Conservation (phyloP, 306 rosid species). For the Echinosophora koreensis region DNA sequence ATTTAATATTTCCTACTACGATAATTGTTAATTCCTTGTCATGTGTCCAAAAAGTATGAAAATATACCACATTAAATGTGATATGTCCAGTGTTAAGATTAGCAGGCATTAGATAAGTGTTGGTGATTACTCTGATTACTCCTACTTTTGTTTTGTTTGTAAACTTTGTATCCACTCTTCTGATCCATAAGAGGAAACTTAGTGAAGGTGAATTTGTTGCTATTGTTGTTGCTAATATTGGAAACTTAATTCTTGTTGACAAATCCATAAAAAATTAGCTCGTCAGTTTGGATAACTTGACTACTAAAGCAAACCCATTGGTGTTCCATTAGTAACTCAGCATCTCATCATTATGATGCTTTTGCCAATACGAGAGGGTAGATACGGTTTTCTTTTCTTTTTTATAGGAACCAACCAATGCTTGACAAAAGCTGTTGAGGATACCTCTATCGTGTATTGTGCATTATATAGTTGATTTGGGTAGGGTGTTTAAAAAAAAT, state of each 20-base stretch:
- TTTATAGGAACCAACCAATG: neutral
- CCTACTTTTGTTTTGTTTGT: conserved; percentile 24
- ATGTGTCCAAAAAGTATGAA: conserved; percentile 6
- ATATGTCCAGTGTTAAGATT: neutral
- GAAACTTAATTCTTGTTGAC: conserved; percentile 27
- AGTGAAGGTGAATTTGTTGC: neutral
- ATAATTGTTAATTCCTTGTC: neutral
- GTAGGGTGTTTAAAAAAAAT: neutral
- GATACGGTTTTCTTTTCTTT: neutral
- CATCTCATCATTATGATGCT: neutral
- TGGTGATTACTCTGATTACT: conserved; percentile 33
- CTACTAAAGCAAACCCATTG: conserved; percentile 13
- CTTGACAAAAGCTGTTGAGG: conserved; percentile 2
- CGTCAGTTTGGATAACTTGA: conserved; percentile 15
- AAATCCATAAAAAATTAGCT: neutral
- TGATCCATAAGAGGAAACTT: conserved; percentile 19
- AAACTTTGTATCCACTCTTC: neutral
- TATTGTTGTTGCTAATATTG: neutral
- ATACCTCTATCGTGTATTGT: neutral
- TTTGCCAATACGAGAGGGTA: neutral
- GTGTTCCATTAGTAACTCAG: neutral
- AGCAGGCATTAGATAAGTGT: conserved; percentile 28
- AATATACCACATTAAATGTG: neutral
- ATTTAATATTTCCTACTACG: conserved; percentile 28
- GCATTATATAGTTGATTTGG: conserved; percentile 1